Evolutionary conservation across 257 asterid genomes (phyloP).

Genomic region (Mitragyna speciosa): DNA sequence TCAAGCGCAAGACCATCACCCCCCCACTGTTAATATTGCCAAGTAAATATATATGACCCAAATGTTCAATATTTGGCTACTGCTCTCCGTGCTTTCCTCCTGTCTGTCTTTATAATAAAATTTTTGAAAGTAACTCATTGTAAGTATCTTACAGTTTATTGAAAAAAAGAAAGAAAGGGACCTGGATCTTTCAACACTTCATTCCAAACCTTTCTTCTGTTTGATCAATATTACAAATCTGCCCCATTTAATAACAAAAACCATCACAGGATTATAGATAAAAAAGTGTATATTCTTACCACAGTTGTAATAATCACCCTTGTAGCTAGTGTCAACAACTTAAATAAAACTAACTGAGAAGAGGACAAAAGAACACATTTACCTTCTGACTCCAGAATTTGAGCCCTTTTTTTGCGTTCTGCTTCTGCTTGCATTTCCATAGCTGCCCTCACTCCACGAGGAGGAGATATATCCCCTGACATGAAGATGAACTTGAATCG

Average conservation of each 20-base stretch:
- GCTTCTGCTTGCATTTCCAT: conserved; percentile 99
- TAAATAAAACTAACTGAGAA: conserved; percentile 1
- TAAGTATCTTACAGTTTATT: not conserved
- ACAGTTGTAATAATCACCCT: not conserved
- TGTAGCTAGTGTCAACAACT: not conserved
- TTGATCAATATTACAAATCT: too few relatives aligned
- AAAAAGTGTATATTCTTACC: not conserved
- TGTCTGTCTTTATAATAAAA: not conserved
- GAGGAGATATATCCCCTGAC: conserved; percentile 92
- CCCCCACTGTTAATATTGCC: not conserved
- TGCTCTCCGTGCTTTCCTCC: not conserved
- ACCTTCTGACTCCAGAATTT: conserved; percentile 93
- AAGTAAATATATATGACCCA: not conserved
- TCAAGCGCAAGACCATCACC: not conserved
- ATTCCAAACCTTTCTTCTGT: not conserved
- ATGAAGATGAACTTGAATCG: not conserved
- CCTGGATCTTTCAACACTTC: not conserved
- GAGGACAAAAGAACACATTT: conserved; percentile 7
- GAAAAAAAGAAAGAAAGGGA: not conserved
- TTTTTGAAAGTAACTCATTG: not conserved
- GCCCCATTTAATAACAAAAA: not conserved
- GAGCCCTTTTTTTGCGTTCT: conserved; percentile 93
- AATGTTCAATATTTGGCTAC: not conserved
- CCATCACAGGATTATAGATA: not conserved
- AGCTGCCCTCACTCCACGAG: conserved; percentile 80